These are phyloP conservation scores for Hanseniaspora jakobsenii DNA, from an alignment of 805 yeast genomes.

Conservation along the genomic window DNA sequence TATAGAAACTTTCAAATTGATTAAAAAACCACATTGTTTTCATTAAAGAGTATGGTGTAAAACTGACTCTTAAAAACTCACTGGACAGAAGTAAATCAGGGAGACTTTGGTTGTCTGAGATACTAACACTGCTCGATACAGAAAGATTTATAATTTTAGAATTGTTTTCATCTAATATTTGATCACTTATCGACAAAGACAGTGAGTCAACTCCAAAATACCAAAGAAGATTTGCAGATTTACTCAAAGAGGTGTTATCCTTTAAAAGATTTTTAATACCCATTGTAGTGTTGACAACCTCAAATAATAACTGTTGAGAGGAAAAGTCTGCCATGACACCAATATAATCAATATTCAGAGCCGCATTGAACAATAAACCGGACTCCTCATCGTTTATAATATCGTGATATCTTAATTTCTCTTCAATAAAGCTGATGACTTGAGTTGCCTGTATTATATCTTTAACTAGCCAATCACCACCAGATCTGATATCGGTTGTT, in stretches of 20 bases:
- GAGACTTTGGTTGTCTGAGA: conserved; percentile 21
- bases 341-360: conserved; percentile 5
- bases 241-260: too few species aligned
- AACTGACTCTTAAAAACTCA: conserved; percentile 43
- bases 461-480: too few species aligned
- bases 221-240: conserved; percentile 18
- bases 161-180: conserved; percentile 28
- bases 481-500: too few species aligned
- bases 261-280: conserved; percentile 6
- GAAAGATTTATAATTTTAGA: conserved; percentile 38
- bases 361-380: conserved; percentile 1
- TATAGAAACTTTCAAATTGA: conserved; percentile 16
- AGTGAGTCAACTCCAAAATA: conserved; percentile 25
- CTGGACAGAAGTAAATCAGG: conserved; percentile 48
- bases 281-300: background rate
- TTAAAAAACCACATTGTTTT: conserved; percentile 31
- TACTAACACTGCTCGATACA: conserved; percentile 34
- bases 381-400: too few species aligned
- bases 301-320: conserved; percentile 13
- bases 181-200: conserved; percentile 25
- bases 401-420: too few species aligned
- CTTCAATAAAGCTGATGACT: too few species aligned
- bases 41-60: conserved; percentile 41
- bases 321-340: conserved; percentile 12
- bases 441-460: too few species aligned